Evolutionary conservation across 805 yeast genomes (phyloP).

Genomic region (Scheffersomyces spartinae): DNA sequence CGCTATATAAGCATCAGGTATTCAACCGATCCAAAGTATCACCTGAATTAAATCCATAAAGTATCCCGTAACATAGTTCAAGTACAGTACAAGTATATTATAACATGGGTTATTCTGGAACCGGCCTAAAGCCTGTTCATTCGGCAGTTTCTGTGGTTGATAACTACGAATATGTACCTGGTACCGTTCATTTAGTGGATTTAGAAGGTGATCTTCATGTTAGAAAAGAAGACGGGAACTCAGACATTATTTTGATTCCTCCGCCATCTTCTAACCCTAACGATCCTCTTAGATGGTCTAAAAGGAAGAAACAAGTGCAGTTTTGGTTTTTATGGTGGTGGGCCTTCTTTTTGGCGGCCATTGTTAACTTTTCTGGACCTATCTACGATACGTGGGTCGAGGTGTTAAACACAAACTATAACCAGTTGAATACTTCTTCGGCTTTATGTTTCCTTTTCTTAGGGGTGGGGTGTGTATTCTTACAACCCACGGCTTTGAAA

Average conservation of each 20-base stretch:
- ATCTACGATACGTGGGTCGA: conserved; percentile 8
- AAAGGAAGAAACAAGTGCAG: conserved; percentile 32
- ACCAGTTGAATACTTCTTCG: conserved; percentile 8
- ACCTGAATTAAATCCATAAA: no score
- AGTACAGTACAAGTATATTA: no score
- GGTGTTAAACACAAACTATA: conserved; percentile 6
- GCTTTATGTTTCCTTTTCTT: conserved; percentile 7
- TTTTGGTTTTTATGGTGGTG: conserved; percentile 11
- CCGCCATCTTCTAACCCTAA: conserved; percentile 59
- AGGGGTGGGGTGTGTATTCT: conserved; percentile 11
- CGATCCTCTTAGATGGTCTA: conserved; percentile 60
- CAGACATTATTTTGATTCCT: conserved; percentile 44
- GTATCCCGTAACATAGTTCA: no score
- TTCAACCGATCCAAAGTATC: no score
- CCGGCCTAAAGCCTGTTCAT: no score
- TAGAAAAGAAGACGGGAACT: conserved; percentile 14
- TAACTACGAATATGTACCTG: conserved; percentile 34
- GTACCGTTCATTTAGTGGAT: conserved; percentile 40
- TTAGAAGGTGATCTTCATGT: conserved; percentile 19
- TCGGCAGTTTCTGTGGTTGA: no score
- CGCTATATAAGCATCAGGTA: no score
- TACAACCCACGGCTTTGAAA: conserved; percentile 17
- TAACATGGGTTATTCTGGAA: no score
- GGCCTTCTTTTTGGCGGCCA: conserved; percentile 11
- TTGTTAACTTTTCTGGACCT: conserved; percentile 11